Percentiles rank a stretch among this genome's conserved stretches.
These are phyloP conservation scores for Lachnellula cervina DNA, from an alignment of 2,329 filamentous ascomycete species.

Conservation along the genomic window DNA sequence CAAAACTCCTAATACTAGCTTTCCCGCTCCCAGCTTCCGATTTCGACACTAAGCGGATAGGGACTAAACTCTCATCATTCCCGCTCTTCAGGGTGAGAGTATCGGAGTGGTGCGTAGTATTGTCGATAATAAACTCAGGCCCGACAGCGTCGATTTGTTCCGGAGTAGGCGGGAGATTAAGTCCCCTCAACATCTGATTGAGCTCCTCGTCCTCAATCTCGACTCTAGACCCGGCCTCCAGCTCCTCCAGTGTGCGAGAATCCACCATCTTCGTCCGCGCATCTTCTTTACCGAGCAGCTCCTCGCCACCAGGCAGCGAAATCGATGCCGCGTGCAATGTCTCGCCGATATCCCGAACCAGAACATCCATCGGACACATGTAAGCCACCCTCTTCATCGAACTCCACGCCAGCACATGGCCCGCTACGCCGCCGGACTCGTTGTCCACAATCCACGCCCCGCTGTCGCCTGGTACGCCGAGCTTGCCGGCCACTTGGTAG, in stretches of 20 bases:
- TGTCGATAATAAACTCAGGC: background rate
- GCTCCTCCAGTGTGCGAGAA: background rate
- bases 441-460: conserved; percentile 91
- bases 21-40: background rate
- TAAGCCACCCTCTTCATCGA: conserved; percentile 77
- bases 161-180: conserved; percentile 17
- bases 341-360: conserved; percentile 78
- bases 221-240: background rate
- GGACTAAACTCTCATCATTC: background rate
- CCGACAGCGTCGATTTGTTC: conserved; percentile 15
- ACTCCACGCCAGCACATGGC: conserved; percentile 87
- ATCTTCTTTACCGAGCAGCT: conserved; percentile 8
- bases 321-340: conserved; percentile 68
- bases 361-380: conserved; percentile 90
- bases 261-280: background rate
- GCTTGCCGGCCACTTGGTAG: conserved; percentile 51
- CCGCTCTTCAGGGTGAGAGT: background rate
- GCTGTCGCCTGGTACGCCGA: conserved; percentile 79
- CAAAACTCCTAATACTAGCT: background rate
- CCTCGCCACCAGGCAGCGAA: conserved; percentile 60
- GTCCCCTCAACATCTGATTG: conserved; percentile 7
- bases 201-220: conserved; percentile 11
- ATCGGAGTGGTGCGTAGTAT: background rate
- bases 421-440: conserved; percentile 72
- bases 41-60: background rate